Conservation (phyloP, 208 protist species). For the Naegleria gruberi region DNA sequence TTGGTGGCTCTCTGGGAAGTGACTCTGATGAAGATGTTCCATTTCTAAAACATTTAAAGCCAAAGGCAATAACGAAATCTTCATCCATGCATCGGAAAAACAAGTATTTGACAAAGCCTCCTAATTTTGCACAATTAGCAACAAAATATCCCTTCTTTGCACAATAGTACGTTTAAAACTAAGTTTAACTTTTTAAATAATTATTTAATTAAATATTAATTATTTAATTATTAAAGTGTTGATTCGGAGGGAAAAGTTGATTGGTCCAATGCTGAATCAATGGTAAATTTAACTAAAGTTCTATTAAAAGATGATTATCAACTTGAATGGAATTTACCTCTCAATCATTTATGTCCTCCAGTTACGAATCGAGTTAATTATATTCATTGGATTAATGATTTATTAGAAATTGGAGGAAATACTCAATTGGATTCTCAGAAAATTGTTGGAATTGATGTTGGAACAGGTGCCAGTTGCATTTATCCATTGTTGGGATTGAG, state of each 20-base stretch:
- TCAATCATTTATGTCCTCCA: constrained; percentile 12
- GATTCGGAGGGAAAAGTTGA: background rate
- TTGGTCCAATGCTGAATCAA: background rate
- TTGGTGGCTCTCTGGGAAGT: background rate
- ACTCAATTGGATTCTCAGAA: too few species aligned
- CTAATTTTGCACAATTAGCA: background rate
- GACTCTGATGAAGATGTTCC: too few species aligned
- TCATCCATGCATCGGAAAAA: background rate
- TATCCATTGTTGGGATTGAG: constrained; percentile 10
- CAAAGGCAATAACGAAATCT: background rate
- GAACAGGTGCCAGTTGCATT: constrained; percentile 15
- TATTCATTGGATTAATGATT: constrained; percentile 18
- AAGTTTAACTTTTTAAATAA: background rate
- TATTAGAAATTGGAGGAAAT: background rate
- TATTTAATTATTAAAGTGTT: background rate
- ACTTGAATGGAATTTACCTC: constrained; percentile 16
- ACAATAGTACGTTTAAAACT: background rate
- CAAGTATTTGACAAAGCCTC: background rate
- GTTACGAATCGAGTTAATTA: constrained; percentile 20
- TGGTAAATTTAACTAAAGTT: background rate
- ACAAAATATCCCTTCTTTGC: background rate
- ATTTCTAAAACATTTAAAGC: too few species aligned
- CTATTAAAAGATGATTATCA: constrained; percentile 5
- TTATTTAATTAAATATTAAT: background rate
- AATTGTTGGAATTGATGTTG: background rate